Evolutionary conservation across 345 rosid species (phyloP).

Genomic region (Jatropha curcas): DNA sequence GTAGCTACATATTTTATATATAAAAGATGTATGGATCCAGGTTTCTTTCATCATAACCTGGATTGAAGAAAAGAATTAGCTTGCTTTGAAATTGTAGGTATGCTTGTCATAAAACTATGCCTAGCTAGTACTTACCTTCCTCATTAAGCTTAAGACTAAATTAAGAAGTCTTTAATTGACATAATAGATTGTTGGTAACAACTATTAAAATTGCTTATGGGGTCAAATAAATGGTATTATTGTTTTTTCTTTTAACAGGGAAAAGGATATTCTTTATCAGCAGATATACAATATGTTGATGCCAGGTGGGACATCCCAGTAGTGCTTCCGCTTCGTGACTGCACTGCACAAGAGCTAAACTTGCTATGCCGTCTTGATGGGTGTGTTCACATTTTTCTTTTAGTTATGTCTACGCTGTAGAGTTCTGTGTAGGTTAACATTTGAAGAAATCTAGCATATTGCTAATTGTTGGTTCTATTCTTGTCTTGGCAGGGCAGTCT

Average conservation of each 20-base stretch:
- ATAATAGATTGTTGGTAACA: background rate
- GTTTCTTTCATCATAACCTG: background rate
- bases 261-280: constrained; percentile 88
- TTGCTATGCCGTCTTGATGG: constrained; percentile 69
- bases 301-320: constrained; percentile 78
- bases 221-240: no score
- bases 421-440: background rate
- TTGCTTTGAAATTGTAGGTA: background rate
- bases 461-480: constrained; percentile 37
- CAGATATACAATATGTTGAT: constrained; percentile 90
- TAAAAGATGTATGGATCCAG: background rate
- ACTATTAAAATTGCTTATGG: background rate
- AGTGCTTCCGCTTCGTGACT: constrained; percentile 87
- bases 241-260: constrained; percentile 60
- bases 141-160: background rate
- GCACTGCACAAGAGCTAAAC: constrained; percentile 67
- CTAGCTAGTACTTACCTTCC: background rate
- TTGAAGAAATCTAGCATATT: background rate
- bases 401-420: background rate
- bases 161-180: background rate
- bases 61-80: background rate
- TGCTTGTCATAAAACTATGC: background rate
- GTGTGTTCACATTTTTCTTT: constrained; percentile 40
- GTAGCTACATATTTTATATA: background rate
- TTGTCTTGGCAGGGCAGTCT: constrained; percentile 83